A percentile compares a stretch with the other conserved stretches of the same genome.
phyloP scores from a whole-genome alignment of 163 green algal genomes.

The Scenedesmus sp. region DNA sequence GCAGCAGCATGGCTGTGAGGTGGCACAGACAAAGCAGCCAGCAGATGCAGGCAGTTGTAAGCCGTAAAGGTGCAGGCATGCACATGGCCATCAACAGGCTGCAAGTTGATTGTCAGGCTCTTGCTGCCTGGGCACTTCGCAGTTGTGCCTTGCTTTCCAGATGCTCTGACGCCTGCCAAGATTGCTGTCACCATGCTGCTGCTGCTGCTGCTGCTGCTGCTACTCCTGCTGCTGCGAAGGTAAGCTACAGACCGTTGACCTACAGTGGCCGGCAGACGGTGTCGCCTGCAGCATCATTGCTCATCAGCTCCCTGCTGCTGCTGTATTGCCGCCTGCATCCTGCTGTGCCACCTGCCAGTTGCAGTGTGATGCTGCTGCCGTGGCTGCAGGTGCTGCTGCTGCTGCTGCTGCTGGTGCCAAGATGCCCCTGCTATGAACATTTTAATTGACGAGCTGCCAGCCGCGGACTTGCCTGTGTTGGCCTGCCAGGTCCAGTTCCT shows the following conservation, averaged over 20 bases:
- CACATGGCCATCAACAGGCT: not conserved
- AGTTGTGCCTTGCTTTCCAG: no score
- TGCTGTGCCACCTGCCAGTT: not conserved
- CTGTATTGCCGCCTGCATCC: not conserved
- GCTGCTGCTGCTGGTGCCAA: not conserved
- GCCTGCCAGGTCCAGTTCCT: conserved; percentile 79
- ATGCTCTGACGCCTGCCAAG: no score
- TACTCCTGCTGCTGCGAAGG: no score
- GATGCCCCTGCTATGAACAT: not conserved
- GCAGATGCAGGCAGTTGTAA: not conserved
- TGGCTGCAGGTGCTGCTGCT: not conserved
- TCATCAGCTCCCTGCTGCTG: not conserved
- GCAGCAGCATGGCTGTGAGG: not conserved
- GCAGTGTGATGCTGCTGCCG: not conserved
- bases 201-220: not conserved
- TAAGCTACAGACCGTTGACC: no score
- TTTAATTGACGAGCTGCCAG: no score
- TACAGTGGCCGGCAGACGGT: no score
- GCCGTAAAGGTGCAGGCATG: no score
- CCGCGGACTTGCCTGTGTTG: conserved; percentile 66
- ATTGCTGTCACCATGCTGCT: not conserved
- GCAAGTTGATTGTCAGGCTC: not conserved
- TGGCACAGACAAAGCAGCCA: not conserved
- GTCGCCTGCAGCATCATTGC: no score
- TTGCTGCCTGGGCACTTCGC: no score